Evolutionary conservation across 371 early-diverging fungal species (phyloP), one percentile per base, ranked within the genome.

Genomic region (Mucor racemosus): DNA sequence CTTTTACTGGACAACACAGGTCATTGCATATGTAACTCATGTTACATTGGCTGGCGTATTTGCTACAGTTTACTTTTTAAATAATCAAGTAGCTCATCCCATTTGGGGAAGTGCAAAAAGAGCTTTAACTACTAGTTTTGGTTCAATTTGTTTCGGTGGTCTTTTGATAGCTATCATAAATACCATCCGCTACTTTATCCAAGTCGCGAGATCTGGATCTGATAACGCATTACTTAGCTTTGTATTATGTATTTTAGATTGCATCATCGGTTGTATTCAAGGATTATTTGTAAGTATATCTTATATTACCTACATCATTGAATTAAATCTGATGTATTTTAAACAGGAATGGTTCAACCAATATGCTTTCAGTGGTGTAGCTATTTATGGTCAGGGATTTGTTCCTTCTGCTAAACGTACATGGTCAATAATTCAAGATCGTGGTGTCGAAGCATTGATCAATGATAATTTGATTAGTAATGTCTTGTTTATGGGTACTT

Each of bases 371-470:
- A 88, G 91, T 26, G 89, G 95, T 65, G 87, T 97, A 4, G 97
- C 98, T 53, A 92, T 98, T 42, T 97, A 96, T 71, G 99, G 99
- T 41, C 91, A 94, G 74, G 85, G 92, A 21, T 98, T 92, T 74
- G 82, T 91, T 65, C 77, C 77, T 38, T 93, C 97, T 11, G 97
- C 94, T 26, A 85, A 85, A 63, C 90, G 91, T 54, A 95, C 97
- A 0, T 97, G 96, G 96, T 77, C 73, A 11, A 65, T 97, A 67
- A 82, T 95, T 69, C 89, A 92, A 78, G 86, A 89, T 68, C 88
- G 92, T 53, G 98, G 97, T 31, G 81, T 96, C 42, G 95, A 95
- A 39, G 94, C 94, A 1, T 76, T 95, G 64, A 91, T 95, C 71
- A 98, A 97, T 74, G 98, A 98, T 75, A 86, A 83, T 40, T 70